Conservation (phyloP, 495 filamentous ascomycete genomes). For the Xylaria acuta region DNA sequence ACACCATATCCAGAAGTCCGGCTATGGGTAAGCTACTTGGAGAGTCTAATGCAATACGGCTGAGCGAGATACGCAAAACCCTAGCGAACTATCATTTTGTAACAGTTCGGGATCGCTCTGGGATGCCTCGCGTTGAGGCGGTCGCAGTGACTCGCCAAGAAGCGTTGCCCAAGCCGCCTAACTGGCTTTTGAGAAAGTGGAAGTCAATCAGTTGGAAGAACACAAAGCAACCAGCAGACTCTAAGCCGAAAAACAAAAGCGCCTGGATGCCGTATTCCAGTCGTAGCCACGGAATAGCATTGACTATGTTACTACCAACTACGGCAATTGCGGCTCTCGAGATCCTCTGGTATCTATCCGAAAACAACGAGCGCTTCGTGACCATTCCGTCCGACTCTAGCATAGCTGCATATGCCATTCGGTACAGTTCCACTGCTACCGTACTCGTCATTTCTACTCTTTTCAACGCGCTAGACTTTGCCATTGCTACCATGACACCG, state of each 20-base stretch:
- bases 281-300: not conserved
- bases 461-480: constrained; percentile 1
- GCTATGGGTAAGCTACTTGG: not conserved
- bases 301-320: not conserved
- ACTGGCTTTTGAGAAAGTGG: not conserved
- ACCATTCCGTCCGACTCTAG: not conserved
- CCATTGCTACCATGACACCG: not conserved
- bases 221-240: not conserved
- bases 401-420: not conserved
- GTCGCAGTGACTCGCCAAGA: not conserved
- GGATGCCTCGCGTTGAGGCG: not conserved
- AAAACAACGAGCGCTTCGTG: not conserved
- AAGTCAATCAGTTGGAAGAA: not conserved
- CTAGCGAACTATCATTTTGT: not conserved
- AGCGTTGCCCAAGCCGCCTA: not conserved
- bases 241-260: not conserved
- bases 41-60: not conserved
- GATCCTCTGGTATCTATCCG: not conserved
- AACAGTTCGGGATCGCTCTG: not conserved
- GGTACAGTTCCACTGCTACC: not conserved
- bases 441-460: not conserved
- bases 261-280: constrained; percentile 3
- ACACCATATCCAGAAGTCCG: constrained; percentile 6
- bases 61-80: not conserved
- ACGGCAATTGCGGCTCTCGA: not conserved